A percentile compares a stretch with the other conserved stretches of the same genome.
These are phyloP conservation scores for Gaertneriomyces sp. DNA, from an alignment of 192 early-diverging fungal genomes.

Conservation along the genomic window DNA sequence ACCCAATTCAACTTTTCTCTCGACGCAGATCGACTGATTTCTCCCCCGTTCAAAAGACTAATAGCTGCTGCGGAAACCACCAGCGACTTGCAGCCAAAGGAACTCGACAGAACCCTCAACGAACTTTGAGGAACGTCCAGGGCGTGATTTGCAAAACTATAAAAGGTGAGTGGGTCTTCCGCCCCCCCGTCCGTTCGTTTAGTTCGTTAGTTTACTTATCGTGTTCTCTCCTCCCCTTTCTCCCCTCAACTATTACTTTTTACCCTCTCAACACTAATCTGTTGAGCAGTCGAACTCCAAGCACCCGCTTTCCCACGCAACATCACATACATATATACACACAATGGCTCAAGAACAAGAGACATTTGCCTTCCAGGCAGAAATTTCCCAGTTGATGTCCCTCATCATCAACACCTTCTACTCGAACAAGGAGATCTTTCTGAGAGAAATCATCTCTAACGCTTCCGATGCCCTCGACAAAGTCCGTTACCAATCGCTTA, in stretches of 20 bases:
- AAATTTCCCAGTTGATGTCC: slow-evolving; percentile 99
- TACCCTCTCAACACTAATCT: too few species aligned
- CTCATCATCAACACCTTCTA: slow-evolving; percentile 99
- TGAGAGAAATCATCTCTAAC: slow-evolving; percentile 97
- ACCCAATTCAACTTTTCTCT: too few species aligned
- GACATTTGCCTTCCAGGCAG: slow-evolving; percentile 93
- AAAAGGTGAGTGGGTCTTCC: too few species aligned
- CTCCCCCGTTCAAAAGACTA: too few species aligned
- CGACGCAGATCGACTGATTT: too few species aligned
- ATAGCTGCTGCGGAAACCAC: not conserved
- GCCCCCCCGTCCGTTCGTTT: too few species aligned
- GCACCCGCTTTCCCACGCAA: too few species aligned
- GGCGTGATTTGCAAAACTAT: too few species aligned
- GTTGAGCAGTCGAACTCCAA: too few species aligned
- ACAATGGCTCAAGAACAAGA: slow-evolving; percentile 33
- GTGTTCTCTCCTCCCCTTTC: slow-evolving; percentile 14
- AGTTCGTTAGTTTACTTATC: slow-evolving; percentile 1
- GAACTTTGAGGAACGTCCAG: too few species aligned
- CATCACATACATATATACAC: slow-evolving; percentile 1
- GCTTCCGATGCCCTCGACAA: slow-evolving; percentile 96
- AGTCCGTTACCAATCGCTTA: slow-evolving; percentile 96
- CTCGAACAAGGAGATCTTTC: slow-evolving; percentile 85
- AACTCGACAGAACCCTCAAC: too few species aligned
- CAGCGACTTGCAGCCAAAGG: too few species aligned
- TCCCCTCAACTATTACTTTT: slow-evolving; percentile 21